Conservation (phyloP, 2,329 filamentous ascomycete genomes). For the Ophiostoma novo-ulmi region DNA sequence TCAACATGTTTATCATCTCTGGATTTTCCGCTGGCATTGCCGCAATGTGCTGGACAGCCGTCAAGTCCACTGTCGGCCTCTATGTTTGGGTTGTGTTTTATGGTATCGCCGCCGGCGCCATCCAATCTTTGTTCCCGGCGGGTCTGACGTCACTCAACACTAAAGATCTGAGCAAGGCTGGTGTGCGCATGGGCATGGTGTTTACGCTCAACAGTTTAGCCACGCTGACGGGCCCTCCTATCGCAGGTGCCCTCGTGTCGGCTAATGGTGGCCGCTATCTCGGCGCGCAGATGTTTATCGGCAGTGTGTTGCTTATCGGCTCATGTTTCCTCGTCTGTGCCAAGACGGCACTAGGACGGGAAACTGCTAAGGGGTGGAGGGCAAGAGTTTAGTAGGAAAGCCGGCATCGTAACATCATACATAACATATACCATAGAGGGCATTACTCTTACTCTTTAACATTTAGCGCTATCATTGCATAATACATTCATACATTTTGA, state of each 20-base stretch:
- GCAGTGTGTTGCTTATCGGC: slow-evolving; percentile 40
- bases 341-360: slow-evolving; percentile 38
- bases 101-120: slow-evolving; percentile 57
- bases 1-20: slow-evolving; percentile 56
- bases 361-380: slow-evolving; percentile 37
- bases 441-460: not conserved
- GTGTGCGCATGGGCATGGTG: slow-evolving; percentile 54
- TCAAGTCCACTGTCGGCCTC: slow-evolving; percentile 45
- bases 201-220: slow-evolving; percentile 53
- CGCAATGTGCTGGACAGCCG: slow-evolving; percentile 55
- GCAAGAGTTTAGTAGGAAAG: slow-evolving; percentile 35
- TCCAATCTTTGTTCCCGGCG: slow-evolving; percentile 63
- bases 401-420: too few species aligned
- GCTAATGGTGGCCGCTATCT: slow-evolving; percentile 39
- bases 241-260: slow-evolving; percentile 47
- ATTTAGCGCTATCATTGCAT: not conserved
- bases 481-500: not conserved
- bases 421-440: not conserved
- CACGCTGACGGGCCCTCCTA: slow-evolving; percentile 48
- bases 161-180: slow-evolving; percentile 45
- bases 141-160: slow-evolving; percentile 51
- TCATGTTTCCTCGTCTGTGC: slow-evolving; percentile 38
- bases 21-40: slow-evolving; percentile 40
- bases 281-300: slow-evolving; percentile 48
- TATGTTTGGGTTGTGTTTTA: slow-evolving; percentile 61